Evolutionary conservation across 192 early-diverging fungal species (phyloP), one percentile per base, ranked within the genome.

Genomic region (Spinellus fusiger): DNA sequence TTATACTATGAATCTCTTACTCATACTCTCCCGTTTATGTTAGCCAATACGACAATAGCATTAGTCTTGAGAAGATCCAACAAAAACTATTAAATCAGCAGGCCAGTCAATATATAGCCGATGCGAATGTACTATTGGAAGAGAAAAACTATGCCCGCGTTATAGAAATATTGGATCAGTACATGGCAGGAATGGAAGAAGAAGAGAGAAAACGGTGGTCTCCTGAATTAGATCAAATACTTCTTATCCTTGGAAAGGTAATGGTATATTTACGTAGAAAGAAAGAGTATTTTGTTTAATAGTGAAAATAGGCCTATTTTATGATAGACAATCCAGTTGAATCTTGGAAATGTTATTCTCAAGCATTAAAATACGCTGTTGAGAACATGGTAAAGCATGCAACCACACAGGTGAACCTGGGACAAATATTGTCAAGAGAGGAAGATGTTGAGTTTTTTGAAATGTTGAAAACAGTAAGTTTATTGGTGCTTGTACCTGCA

Each of bases 401-500:
- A 28, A 38, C 25, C 22, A 16, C 38, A 0, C 52, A 48, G 13
- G 22, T 38, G 9, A 38, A 20, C 1, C 33, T 26, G 15, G 63
- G 65, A 31, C 49, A 54, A 5, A 22, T 66, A 6, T 60, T 68
- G 7, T 54, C 66, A 4, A 66, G 61, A 23, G 66, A 65, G 27
- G 76, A 78, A 29, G 69, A 73, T 10, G 54, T 61, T 26, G 76
- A 73, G 40, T 63, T 71, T 0, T 78, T 65, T 61, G 54, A 51
- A 20, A 48, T 74, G 16, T 70, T 78, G 16, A 68, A 51, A 22
- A 57, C 60, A 23, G 58, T 62, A 5, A 38, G 40, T 13, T 64
- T 62, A 8, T 49, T 49, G 31, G 31, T 18, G 5, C 16, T 18
- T 18, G 22, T 40, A 8, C 13, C 61, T 73, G 29, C 54, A 35